Percentiles rank a stretch among this genome's conserved stretches.
phyloP scores from a whole-genome alignment of 371 early-diverging fungal species.

The Mortierella sp. region DNA sequence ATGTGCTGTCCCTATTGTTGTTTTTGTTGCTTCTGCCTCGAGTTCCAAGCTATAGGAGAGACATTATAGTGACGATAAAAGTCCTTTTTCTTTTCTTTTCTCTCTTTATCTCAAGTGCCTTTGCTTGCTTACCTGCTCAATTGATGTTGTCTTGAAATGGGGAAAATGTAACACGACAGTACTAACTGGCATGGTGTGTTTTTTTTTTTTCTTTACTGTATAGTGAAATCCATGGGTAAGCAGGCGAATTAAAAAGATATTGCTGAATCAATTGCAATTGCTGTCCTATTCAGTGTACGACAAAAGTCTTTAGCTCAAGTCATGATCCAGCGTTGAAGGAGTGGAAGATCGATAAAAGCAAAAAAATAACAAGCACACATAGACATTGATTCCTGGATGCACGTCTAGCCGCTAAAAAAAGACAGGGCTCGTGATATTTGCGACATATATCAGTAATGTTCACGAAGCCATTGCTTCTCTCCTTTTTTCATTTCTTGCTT shows the following conservation, averaged over 20 bases:
- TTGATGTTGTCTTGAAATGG: no score
- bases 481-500: slow-evolving; percentile 8
- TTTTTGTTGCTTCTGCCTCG: not conserved
- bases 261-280: not conserved
- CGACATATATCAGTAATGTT: slow-evolving; percentile 53
- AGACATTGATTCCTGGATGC: not conserved
- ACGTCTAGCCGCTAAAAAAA: not conserved
- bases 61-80: not conserved
- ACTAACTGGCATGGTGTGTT: not conserved
- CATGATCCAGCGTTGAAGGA: not conserved
- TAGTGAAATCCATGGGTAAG: slow-evolving; percentile 59
- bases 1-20: not conserved
- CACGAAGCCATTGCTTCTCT: slow-evolving; percentile 15
- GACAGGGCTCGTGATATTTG: slow-evolving; percentile 18
- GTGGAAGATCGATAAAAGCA: not conserved
- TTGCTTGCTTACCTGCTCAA: no score
- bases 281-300: not conserved
- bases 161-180: no score
- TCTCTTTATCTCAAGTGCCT: not conserved
- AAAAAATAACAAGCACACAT: not conserved
- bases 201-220: not conserved
- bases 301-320: not conserved
- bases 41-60: not conserved
- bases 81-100: not conserved
- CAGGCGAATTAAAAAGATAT: not conserved